Evolutionary conservation across 345 rosid genomes (phyloP).

Genomic region (Citrus glauca): DNA sequence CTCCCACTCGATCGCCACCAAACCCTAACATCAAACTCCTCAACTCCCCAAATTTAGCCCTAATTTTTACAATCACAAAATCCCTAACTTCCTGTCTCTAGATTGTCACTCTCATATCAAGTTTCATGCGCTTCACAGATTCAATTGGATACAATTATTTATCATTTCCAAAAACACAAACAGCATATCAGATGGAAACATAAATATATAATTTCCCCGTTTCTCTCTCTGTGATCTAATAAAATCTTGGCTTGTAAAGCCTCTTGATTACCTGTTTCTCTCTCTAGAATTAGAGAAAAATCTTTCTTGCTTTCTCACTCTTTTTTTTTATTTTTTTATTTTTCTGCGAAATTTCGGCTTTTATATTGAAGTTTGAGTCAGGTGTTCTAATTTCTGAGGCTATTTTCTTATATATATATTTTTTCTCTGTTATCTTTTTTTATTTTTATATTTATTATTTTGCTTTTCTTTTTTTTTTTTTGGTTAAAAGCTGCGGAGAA

Average conservation of each 20-base stretch:
- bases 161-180: constrained; percentile 4
- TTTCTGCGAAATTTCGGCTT: not conserved
- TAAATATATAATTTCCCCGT: not conserved
- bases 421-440: not conserved
- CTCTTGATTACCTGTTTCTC: constrained; percentile 19
- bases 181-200: constrained; percentile 23
- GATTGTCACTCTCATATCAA: constrained; percentile 3
- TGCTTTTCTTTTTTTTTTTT: not conserved
- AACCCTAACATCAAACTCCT: constrained; percentile 26
- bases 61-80: not conserved
- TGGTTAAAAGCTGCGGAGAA: constrained; percentile 16
- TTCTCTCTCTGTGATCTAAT: constrained; percentile 23
- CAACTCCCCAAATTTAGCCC: not conserved
- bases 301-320: constrained; percentile 4
- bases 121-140: constrained; percentile 8
- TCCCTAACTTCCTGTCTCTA: not conserved
- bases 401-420: not conserved
- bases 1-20: constrained; percentile 29
- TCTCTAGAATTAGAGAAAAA: constrained; percentile 19
- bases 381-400: not conserved
- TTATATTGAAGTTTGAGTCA: not conserved
- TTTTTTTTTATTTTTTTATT: not conserved
- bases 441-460: not conserved
- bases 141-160: constrained; percentile 1
- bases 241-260: constrained; percentile 1